phyloP scores from a whole-genome alignment of 2,329 filamentous ascomycete genomes.

The Cladosporium sp. region DNA sequence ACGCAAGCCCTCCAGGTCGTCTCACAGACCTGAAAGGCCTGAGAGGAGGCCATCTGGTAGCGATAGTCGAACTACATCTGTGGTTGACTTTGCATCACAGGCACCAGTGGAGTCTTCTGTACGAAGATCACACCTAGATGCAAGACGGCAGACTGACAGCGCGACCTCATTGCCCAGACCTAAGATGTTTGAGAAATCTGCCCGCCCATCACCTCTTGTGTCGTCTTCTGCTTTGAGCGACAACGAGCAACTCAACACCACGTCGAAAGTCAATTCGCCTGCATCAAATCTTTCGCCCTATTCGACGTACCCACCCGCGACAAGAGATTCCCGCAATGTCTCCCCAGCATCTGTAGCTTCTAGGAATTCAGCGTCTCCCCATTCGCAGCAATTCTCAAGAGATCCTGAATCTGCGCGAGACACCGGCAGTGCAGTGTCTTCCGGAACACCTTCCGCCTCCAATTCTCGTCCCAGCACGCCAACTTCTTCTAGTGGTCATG shows the following conservation, averaged over 20 bases:
- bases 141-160: slow-evolving; percentile 27
- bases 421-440: slow-evolving; percentile 15
- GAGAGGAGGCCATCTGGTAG: slow-evolving; percentile 14
- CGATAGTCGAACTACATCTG: slow-evolving; percentile 13
- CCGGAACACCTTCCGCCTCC: slow-evolving; percentile 20
- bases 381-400: slow-evolving; percentile 17
- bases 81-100: slow-evolving; percentile 22
- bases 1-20: neutral
- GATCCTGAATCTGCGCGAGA: slow-evolving; percentile 18
- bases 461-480: slow-evolving; percentile 26
- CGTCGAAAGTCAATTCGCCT: neutral
- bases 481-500: slow-evolving; percentile 19
- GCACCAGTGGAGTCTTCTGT: slow-evolving; percentile 17
- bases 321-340: slow-evolving; percentile 18
- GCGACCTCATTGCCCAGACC: slow-evolving; percentile 19
- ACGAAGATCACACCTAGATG: slow-evolving; percentile 21
- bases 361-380: slow-evolving; percentile 11
- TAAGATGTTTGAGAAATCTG: slow-evolving; percentile 22
- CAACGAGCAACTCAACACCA: neutral
- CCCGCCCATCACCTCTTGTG: slow-evolving; percentile 24
- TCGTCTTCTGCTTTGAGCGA: slow-evolving; percentile 14
- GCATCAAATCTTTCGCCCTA: neutral
- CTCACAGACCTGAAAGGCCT: slow-evolving; percentile 14
- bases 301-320: neutral
- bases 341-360: slow-evolving; percentile 23